phyloP scores from a whole-genome alignment of 2,329 filamentous ascomycete genomes.

The Colletotrichum salicis region DNA sequence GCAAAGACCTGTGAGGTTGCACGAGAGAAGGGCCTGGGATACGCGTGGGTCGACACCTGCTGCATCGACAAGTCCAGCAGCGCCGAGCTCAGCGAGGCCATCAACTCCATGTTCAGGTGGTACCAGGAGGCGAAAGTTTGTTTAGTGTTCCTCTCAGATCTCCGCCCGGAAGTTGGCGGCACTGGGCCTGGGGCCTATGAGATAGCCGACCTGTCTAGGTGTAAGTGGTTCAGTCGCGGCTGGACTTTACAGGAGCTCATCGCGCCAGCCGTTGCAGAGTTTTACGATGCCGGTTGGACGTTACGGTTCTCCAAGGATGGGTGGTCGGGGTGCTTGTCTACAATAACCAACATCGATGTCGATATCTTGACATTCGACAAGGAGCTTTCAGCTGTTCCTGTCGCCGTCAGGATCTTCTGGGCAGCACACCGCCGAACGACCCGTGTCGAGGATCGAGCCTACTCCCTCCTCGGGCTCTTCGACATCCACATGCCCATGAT shows the following conservation, averaged over 20 bases:
- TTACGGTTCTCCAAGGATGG: slow-evolving; percentile 25
- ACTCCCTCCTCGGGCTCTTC: slow-evolving; percentile 43
- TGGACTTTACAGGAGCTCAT: slow-evolving; percentile 40
- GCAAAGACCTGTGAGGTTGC: slow-evolving; percentile 26
- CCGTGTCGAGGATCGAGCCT: slow-evolving; percentile 40
- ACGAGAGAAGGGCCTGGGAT: slow-evolving; percentile 3
- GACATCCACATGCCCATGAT: slow-evolving; percentile 42
- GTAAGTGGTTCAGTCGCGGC: slow-evolving; percentile 38
- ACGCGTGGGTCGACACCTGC: slow-evolving; percentile 41
- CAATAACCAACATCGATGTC: slow-evolving; percentile 13
- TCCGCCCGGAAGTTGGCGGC: not conserved
- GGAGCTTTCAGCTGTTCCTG: not conserved
- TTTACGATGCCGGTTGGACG: slow-evolving; percentile 35
- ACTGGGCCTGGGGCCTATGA: not conserved
- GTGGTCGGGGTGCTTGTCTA: not conserved
- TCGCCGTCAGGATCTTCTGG: slow-evolving; percentile 44
- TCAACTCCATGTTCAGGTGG: slow-evolving; percentile 39
- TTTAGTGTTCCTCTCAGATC: slow-evolving; percentile 38
- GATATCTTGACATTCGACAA: not conserved
- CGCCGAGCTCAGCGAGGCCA: slow-evolving; percentile 39
- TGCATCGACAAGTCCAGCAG: slow-evolving; percentile 43
- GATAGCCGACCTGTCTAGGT: not conserved
- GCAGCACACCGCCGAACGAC: slow-evolving; percentile 39
- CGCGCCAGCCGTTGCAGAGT: slow-evolving; percentile 31
- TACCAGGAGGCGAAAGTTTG: slow-evolving; percentile 37